Evolutionary conservation across 208 protist species (phyloP).

Genomic region (Crithidia mellificae): DNA sequence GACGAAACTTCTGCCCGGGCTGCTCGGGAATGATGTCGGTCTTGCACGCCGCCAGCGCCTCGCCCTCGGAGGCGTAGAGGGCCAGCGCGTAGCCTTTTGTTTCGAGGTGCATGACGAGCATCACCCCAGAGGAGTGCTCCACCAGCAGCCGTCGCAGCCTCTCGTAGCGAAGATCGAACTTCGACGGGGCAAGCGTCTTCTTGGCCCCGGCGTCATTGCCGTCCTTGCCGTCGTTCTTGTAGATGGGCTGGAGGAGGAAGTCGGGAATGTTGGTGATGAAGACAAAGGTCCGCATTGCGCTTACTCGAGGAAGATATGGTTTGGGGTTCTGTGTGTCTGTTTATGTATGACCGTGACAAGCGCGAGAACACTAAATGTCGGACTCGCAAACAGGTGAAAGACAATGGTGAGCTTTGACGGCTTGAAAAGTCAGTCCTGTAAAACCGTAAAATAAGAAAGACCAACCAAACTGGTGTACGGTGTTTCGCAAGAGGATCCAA

Average conservation of each 20-base stretch:
- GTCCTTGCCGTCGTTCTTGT: constrained; percentile 17
- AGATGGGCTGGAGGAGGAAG: constrained; percentile 68
- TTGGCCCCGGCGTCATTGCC: neutral
- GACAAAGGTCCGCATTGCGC: constrained; percentile 83
- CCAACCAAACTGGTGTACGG: too few species aligned
- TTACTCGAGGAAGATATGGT: too few species aligned
- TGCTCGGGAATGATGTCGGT: constrained; percentile 53
- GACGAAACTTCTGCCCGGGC: constrained; percentile 34
- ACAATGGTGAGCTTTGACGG: too few species aligned
- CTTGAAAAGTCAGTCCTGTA: too few species aligned
- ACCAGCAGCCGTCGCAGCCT: constrained; percentile 71
- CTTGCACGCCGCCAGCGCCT: constrained; percentile 83
- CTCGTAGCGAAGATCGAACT: constrained; percentile 85
- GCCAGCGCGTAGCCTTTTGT: constrained; percentile 71
- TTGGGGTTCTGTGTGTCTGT: neutral
- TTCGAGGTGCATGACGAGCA: constrained; percentile 88
- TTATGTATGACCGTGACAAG: neutral
- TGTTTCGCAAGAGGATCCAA: too few species aligned
- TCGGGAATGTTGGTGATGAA: constrained; percentile 85
- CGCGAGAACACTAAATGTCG: too few species aligned
- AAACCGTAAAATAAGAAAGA: too few species aligned
- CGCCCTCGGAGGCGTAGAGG: constrained; percentile 81
- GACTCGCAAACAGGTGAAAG: too few species aligned
- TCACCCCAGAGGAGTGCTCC: constrained; percentile 79
- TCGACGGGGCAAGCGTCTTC: constrained; percentile 13